Evolutionary conservation across 371 early-diverging fungal species (phyloP).

Genomic region (Batrachochytrium dendrobatidis): DNA sequence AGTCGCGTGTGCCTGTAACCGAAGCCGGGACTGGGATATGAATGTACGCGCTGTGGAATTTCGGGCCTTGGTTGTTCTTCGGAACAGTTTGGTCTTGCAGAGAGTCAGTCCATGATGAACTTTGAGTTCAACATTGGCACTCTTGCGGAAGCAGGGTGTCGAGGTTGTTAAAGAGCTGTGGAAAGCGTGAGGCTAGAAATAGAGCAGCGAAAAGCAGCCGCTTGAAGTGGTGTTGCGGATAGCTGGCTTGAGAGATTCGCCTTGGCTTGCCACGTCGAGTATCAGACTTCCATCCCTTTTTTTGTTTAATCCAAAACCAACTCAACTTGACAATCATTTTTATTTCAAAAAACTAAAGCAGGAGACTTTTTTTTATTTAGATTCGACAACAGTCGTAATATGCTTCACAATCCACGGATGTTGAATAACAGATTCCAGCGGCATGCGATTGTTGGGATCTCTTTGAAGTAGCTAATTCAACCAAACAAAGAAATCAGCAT

Average conservation of each 20-base stretch:
- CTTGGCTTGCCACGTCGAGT: background rate
- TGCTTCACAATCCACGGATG: constrained; percentile 69
- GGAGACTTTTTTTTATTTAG: too few species aligned
- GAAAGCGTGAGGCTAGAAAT: background rate
- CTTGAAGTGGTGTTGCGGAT: background rate
- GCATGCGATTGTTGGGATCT: constrained; percentile 66
- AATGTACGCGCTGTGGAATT: too few species aligned
- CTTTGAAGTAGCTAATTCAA: constrained; percentile 60
- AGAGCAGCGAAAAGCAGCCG: constrained; percentile 1
- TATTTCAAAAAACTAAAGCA: too few species aligned
- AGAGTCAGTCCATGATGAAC: constrained; percentile 1
- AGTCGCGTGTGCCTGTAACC: background rate
- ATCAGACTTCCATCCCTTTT: background rate
- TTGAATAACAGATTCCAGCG: constrained; percentile 59
- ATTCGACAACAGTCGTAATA: too few species aligned
- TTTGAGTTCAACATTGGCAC: background rate
- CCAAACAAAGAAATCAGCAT: background rate
- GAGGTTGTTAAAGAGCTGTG: constrained; percentile 1
- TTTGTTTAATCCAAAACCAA: too few species aligned
- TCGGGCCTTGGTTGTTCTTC: too few species aligned
- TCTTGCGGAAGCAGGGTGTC: background rate
- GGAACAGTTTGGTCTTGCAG: too few species aligned
- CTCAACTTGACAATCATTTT: too few species aligned
- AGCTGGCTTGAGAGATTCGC: background rate
- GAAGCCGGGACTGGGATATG: background rate